phyloP scores from a whole-genome alignment of 129 eudicot species.

The Deinandra increscens region DNA sequence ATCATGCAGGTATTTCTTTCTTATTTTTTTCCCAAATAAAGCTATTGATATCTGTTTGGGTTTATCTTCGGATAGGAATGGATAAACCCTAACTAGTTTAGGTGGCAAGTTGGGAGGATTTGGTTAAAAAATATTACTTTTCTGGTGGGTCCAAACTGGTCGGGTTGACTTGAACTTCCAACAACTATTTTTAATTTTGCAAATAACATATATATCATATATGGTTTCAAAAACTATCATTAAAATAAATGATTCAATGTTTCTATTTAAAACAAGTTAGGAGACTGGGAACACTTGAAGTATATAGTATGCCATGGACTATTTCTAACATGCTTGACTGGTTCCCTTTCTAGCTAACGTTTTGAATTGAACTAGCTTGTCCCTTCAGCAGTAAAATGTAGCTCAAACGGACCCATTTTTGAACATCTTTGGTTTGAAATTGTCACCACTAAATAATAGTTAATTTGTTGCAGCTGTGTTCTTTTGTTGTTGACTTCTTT shows the following conservation, averaged over 20 bases:
- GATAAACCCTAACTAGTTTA: background rate
- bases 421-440: background rate
- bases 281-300: background rate
- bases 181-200: background rate
- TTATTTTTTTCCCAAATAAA: background rate
- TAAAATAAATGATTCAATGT: constrained; percentile 1
- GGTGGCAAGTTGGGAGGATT: constrained; percentile 4
- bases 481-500: background rate
- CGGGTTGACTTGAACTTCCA: background rate
- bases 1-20: background rate
- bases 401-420: background rate
- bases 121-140: background rate
- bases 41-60: background rate
- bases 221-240: background rate
- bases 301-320: background rate
- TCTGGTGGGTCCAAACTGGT: background rate
- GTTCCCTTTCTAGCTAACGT: background rate
- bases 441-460: background rate
- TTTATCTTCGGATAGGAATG: too few species aligned
- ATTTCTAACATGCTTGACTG: background rate
- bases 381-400: background rate
- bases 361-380: background rate
- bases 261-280: background rate
- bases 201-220: background rate
- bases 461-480: background rate